A percentile compares a stretch with the other conserved stretches of the same genome.
Evolutionary conservation across 441 rosid species (phyloP).

Genomic region (Viola pubescens): DNA sequence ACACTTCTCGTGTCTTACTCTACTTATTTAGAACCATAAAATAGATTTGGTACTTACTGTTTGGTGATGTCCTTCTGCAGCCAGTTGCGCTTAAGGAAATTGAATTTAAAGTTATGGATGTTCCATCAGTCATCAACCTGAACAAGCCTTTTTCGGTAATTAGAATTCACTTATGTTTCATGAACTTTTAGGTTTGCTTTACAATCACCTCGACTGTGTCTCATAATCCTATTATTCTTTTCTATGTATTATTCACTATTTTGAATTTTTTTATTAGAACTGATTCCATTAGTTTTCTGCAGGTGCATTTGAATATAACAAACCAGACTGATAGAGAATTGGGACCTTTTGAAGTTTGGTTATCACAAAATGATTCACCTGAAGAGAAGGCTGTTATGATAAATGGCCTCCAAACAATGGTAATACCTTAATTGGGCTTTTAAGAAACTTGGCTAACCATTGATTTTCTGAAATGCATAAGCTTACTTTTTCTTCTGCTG

Average conservation of each 20-base stretch:
- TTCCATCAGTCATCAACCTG: constrained; percentile 57
- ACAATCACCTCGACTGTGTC: constrained; percentile 4
- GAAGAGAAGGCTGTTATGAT: constrained; percentile 62
- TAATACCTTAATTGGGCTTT: constrained; percentile 18
- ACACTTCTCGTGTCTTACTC: constrained; percentile 3
- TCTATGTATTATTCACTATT: not conserved
- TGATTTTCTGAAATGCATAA: not conserved
- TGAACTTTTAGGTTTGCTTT: not conserved
- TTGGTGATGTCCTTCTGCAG: constrained; percentile 32
- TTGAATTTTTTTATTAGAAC: not conserved
- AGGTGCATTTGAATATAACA: constrained; percentile 67
- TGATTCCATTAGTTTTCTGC: constrained; percentile 21
- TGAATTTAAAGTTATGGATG: constrained; percentile 53
- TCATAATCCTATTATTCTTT: constrained; percentile 7
- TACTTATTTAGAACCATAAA: not conserved
- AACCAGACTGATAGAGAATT: constrained; percentile 66
- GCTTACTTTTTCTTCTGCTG: constrained; percentile 11
- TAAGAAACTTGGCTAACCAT: not conserved
- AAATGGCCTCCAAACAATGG: constrained; percentile 79
- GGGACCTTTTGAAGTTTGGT: constrained; percentile 79
- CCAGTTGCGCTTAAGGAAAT: constrained; percentile 63
- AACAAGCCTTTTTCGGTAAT: constrained; percentile 71
- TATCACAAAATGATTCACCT: constrained; percentile 48
- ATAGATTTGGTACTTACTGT: constrained; percentile 10
- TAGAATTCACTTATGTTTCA: constrained; percentile 11